Conservation (phyloP, 768 basidiomycete genomes). For the Cystobasidium onofrii region DNA sequence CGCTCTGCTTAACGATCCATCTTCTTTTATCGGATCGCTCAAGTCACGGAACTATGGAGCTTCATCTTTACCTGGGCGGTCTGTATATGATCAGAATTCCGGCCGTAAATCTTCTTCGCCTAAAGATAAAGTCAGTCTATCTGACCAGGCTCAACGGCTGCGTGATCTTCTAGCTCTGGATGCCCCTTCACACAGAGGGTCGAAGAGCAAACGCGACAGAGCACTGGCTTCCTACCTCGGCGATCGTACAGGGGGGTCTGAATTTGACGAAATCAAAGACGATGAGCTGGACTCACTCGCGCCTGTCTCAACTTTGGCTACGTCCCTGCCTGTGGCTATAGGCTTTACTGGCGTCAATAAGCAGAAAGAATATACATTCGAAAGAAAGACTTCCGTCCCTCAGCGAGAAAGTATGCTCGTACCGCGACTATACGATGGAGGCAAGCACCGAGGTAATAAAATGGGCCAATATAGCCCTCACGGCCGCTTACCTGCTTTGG, state of each 20-base stretch:
- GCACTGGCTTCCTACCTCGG: neutral
- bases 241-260: neutral
- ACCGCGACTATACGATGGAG: neutral
- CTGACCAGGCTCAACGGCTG: neutral
- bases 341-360: neutral
- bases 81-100: neutral
- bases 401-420: conserved; percentile 4
- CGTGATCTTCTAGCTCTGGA: neutral
- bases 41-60: neutral
- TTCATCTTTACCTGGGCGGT: neutral
- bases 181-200: neutral
- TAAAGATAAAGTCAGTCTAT: neutral
- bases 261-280: conserved; percentile 7
- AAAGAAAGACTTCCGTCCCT: conserved; percentile 20
- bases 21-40: conserved; percentile 7
- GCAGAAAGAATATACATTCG: conserved; percentile 4
- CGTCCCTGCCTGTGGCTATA: conserved; percentile 5
- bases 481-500: neutral
- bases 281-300: conserved; percentile 14
- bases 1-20: conserved; percentile 21
- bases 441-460: neutral
- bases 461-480: neutral
- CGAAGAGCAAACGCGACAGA: neutral
- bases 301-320: conserved; percentile 6
- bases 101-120: neutral